Evolutionary conservation across 129 eudicot genomes (phyloP).

Genomic region (Oenanthe sinensis): DNA sequence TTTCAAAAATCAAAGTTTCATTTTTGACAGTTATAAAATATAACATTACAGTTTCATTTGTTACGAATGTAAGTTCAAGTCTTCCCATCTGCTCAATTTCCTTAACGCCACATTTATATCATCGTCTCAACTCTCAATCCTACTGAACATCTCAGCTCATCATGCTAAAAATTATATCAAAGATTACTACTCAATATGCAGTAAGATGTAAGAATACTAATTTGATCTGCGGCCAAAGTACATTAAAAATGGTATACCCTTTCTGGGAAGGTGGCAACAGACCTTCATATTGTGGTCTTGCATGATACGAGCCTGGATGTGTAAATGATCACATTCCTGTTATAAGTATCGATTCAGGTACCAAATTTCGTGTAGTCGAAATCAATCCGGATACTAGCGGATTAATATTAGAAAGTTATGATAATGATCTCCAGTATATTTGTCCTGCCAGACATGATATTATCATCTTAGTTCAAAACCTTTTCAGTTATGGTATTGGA

Average conservation of each 20-base stretch:
- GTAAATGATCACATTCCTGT: neutral
- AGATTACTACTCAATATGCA: neutral
- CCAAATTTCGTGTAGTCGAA: neutral
- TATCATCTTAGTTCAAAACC: too few relatives aligned
- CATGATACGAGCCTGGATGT: neutral
- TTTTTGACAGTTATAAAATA: too few relatives aligned
- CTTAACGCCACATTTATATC: neutral
- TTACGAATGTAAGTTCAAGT: too few relatives aligned
- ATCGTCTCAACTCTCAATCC: neutral
- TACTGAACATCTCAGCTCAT: neutral
- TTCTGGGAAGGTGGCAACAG: neutral
- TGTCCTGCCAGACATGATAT: too few relatives aligned
- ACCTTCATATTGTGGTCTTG: neutral
- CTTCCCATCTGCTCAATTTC: too few relatives aligned
- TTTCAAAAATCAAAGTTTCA: too few relatives aligned
- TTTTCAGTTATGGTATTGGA: too few relatives aligned
- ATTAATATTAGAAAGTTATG: neutral
- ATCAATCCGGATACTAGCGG: neutral
- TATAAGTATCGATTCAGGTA: neutral
- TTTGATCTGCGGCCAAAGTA: neutral
- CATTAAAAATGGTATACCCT: neutral
- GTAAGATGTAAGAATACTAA: neutral
- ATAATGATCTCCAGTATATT: too few relatives aligned
- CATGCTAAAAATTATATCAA: neutral
- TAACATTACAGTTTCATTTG: too few relatives aligned